phyloP scores from a whole-genome alignment of 495 filamentous ascomycete species.

The Peziza echinospora region DNA sequence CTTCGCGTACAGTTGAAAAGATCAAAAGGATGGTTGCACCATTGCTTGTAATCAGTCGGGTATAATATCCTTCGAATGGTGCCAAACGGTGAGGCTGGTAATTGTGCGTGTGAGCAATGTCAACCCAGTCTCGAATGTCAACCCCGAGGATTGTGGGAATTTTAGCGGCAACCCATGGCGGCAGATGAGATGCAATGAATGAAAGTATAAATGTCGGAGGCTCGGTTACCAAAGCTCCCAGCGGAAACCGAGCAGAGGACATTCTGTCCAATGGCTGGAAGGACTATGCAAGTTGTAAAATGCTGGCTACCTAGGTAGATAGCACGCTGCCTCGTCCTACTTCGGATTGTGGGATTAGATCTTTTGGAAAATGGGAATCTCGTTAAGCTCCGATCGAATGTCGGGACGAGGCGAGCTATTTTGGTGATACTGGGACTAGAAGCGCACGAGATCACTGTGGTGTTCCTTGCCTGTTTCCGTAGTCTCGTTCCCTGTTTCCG shows the following conservation, averaged over 20 bases:
- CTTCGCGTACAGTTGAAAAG: conserved; percentile 20
- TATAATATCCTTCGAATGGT: conserved; percentile 29
- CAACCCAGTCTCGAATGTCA: not conserved
- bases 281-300: no score
- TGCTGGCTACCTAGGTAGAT: no score
- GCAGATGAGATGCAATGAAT: not conserved
- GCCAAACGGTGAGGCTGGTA: conserved; percentile 21
- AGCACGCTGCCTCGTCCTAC: no score
- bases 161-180: not conserved
- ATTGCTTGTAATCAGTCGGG: conserved; percentile 24
- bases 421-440: no score
- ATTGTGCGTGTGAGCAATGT: conserved; percentile 5
- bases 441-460: no score
- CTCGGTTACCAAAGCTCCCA: not conserved
- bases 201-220: not conserved
- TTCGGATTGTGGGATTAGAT: no score
- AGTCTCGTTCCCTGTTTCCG: no score
- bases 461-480: no score
- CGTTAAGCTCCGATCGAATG: no score
- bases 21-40: conserved; percentile 19
- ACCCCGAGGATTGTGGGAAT: not conserved
- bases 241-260: not conserved
- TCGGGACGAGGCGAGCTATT: no score
- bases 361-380: no score
- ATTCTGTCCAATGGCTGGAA: not conserved